A percentile compares a stretch with the other conserved stretches of the same genome.
Evolutionary conservation across 495 filamentous ascomycete species (phyloP).

Genomic region (Astrothelium macrocarpum): DNA sequence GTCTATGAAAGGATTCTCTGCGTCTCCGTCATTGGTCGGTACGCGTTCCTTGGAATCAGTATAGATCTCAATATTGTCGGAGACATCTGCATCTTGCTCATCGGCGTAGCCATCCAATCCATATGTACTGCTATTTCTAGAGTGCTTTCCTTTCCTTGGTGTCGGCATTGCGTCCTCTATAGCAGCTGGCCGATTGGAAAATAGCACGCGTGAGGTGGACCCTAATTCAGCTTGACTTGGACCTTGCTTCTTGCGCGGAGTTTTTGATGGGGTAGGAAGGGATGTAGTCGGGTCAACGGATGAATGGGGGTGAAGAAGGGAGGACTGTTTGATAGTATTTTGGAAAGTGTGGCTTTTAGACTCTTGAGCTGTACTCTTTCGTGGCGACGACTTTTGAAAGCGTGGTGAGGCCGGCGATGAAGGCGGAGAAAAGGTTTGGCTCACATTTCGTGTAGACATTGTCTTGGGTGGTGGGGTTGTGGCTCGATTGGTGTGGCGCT

Average conservation of each 20-base stretch:
- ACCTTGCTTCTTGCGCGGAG: constrained; percentile 62
- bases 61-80: constrained; percentile 65
- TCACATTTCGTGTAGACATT: constrained; percentile 18
- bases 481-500: neutral
- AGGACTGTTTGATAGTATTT: constrained; percentile 10
- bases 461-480: constrained; percentile 25
- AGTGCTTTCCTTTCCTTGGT: constrained; percentile 44
- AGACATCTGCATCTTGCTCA: constrained; percentile 37
- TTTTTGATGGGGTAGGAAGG: constrained; percentile 86
- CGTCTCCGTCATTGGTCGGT: constrained; percentile 54
- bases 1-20: constrained; percentile 66
- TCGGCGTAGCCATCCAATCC: constrained; percentile 61
- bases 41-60: constrained; percentile 84
- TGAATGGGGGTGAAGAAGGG: constrained; percentile 13
- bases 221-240: constrained; percentile 45
- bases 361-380: constrained; percentile 20
- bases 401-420: constrained; percentile 41
- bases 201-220: constrained; percentile 65
- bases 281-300: constrained; percentile 34
- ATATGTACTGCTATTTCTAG: constrained; percentile 47
- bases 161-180: constrained; percentile 51
- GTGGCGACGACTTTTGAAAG: constrained; percentile 28
- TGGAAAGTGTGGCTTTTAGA: neutral
- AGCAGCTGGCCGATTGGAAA: constrained; percentile 39
- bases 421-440: constrained; percentile 37